Conservation (phyloP, 2,329 filamentous ascomycete species). For the Colletotrichum camelliae region DNA sequence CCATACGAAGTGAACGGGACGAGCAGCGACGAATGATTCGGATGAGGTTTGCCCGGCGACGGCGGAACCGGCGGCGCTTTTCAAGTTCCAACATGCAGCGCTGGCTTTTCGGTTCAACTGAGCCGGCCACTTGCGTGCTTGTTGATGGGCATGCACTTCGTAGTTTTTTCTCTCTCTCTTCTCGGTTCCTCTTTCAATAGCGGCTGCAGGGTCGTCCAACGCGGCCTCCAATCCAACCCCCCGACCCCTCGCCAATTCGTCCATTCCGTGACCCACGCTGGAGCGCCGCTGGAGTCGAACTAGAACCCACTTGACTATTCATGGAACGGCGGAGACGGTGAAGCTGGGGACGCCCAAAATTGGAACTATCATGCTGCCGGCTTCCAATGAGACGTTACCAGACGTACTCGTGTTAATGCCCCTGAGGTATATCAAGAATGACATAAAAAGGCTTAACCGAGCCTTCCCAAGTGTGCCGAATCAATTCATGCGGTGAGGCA, state of each 20-base stretch:
- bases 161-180: not conserved
- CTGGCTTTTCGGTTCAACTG: not conserved
- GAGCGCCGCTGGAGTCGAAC: not conserved
- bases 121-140: not conserved
- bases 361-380: not conserved
- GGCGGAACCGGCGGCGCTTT: not conserved
- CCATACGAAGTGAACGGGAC: not conserved
- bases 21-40: not conserved
- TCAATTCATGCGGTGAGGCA: not conserved
- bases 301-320: slow-evolving; percentile 14
- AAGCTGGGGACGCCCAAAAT: slow-evolving; percentile 1
- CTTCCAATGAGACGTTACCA: not conserved
- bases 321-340: slow-evolving; percentile 3
- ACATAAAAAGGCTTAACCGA: not conserved
- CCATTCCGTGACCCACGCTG: slow-evolving; percentile 8
- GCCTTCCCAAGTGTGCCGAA: not conserved
- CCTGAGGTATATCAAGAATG: not conserved
- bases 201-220: slow-evolving; percentile 15
- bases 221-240: not conserved
- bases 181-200: slow-evolving; percentile 17
- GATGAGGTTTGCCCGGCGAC: not conserved
- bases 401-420: not conserved
- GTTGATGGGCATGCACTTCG: not conserved
- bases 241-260: not conserved
- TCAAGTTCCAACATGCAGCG: not conserved